These are phyloP conservation scores for Coprinellus aureogranulatus DNA, from an alignment of 768 basidiomycete species.

Conservation along the genomic window DNA sequence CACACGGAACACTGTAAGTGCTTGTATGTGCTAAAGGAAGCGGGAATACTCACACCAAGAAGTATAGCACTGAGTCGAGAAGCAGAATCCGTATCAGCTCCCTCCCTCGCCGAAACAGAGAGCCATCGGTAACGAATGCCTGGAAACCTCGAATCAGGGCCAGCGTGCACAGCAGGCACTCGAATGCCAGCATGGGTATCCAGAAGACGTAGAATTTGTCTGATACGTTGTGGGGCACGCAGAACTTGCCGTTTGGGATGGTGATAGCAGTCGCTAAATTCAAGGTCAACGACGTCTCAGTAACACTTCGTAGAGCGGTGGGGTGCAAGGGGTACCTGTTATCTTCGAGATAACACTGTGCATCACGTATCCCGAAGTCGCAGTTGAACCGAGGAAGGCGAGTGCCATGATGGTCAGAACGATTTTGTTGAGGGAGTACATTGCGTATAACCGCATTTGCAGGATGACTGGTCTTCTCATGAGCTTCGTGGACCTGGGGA, in stretches of 20 bases:
- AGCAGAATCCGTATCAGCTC: conserved; percentile 50
- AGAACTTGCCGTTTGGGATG: conserved; percentile 34
- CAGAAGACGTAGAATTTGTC: conserved; percentile 53
- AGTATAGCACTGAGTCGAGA: conserved; percentile 56
- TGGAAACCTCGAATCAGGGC: conserved; percentile 51
- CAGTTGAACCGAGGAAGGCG: conserved; percentile 38
- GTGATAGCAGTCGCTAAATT: not conserved
- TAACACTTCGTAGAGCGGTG: no score
- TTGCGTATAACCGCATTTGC: conserved; percentile 61
- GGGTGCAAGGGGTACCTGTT: conserved; percentile 32
- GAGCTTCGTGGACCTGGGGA: no score
- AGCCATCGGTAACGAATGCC: conserved; percentile 34
- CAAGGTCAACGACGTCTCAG: no score
- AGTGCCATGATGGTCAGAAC: conserved; percentile 45
- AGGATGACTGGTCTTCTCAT: conserved; percentile 50
- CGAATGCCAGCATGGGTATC: conserved; percentile 58
- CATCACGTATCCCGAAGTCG: conserved; percentile 48
- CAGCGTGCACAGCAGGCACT: conserved; percentile 49
- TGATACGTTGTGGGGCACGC: conserved; percentile 38
- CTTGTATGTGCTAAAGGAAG: not conserved
- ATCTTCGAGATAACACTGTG: conserved; percentile 39
- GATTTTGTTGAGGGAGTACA: conserved; percentile 53
- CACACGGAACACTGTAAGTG: not conserved
- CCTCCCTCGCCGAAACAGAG: conserved; percentile 40
- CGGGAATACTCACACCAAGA: conserved; percentile 45